These are phyloP conservation scores for Vitis vinifera DNA, from an alignment of 164 flowering plant genomes.

Conservation along the genomic window ASM3070453v1 NC_081808.1:25573501-25574000, in stretches of 20 bases:
- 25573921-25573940: background rate
- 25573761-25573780: conserved; percentile 94
- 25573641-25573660: background rate
- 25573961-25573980: too few relatives aligned
- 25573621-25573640: background rate
- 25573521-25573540: too few relatives aligned
- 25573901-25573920: too few relatives aligned
- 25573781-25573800: conserved; percentile 85
- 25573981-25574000: too few relatives aligned
- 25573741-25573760: conserved; percentile 97
- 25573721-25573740: conserved; percentile 87
- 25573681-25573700: background rate
- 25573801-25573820: conserved; percentile 84
- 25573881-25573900: conserved; percentile 1
- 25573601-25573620: background rate
- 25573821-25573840: conserved; percentile 75
- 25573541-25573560: too few relatives aligned
- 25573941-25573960: too few relatives aligned
- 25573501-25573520: too few relatives aligned
- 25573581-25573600: too few relatives aligned
- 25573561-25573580: too few relatives aligned
- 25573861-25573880: conserved; percentile 73
- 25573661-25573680: background rate
- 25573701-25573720: conserved; percentile 93
- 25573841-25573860: conserved; percentile 67